Conservation (phyloP, 352 stramenopile genomes). For the Phytophthora sp. region DNA sequence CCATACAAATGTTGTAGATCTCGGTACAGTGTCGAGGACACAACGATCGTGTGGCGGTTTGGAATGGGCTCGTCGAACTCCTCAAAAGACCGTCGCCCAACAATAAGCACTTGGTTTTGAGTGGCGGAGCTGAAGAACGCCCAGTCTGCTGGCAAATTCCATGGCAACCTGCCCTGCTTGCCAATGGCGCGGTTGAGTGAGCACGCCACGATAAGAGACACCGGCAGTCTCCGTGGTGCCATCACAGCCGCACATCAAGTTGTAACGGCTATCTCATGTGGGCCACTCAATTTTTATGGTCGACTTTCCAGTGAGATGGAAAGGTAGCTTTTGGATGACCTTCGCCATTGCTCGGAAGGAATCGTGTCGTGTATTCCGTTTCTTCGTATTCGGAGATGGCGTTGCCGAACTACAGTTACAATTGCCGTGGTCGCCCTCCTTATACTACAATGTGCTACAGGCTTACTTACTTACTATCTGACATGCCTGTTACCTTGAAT, state of each 20-base stretch:
- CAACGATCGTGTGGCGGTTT: slow-evolving; percentile 66
- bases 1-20: too few relatives aligned
- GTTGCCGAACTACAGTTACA: slow-evolving; percentile 28
- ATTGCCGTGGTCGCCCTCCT: slow-evolving; percentile 25
- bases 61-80: slow-evolving; percentile 54
- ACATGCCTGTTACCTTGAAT: slow-evolving; percentile 49
- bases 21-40: slow-evolving; percentile 33
- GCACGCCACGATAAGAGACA: slow-evolving; percentile 74
- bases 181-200: slow-evolving; percentile 77
- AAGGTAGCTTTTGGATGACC: too few relatives aligned
- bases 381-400: slow-evolving; percentile 34
- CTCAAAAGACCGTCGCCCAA: slow-evolving; percentile 65
- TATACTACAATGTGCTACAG: slow-evolving; percentile 49
- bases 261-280: slow-evolving; percentile 15
- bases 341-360: too few relatives aligned
- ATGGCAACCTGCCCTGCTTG: slow-evolving; percentile 54
- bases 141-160: slow-evolving; percentile 71
- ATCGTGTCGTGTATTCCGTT: too few relatives aligned
- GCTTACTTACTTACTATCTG: slow-evolving; percentile 51
- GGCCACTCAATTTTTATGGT: slow-evolving; percentile 7
- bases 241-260: not conserved
- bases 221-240: slow-evolving; percentile 25
- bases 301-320: too few relatives aligned
- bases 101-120: slow-evolving; percentile 59
- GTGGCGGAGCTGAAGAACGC: slow-evolving; percentile 69